These are phyloP conservation scores for Blepharisma undulans DNA, from an alignment of 169 alveolate species.

Conservation along the genomic window DNA sequence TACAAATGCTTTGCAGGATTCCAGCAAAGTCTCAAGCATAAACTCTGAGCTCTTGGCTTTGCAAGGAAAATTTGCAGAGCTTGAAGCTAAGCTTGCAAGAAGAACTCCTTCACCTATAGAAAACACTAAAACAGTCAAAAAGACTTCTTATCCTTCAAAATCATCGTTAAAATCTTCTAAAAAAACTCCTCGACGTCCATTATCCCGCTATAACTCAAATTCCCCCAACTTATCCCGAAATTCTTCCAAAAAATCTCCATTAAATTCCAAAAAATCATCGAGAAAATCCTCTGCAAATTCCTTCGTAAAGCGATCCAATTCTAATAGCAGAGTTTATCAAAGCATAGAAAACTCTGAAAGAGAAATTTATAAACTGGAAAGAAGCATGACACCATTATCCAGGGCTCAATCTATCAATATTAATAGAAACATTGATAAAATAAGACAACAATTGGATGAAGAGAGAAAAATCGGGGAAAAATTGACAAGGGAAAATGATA, in stretches of 20 bases:
- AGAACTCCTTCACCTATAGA: neutral
- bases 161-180: neutral
- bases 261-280: neutral
- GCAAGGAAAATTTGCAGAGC: neutral
- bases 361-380: conserved; percentile 11
- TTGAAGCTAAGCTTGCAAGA: conserved; percentile 25
- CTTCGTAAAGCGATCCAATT: neutral
- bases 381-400: conserved; percentile 24
- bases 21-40: neutral
- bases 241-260: neutral
- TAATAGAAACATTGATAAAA: conserved; percentile 14
- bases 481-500: conserved; percentile 23
- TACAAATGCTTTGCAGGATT: neutral
- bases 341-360: conserved; percentile 27
- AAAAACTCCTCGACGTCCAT: neutral
- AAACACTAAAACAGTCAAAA: neutral
- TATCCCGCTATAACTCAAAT: neutral
- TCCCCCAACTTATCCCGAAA: neutral
- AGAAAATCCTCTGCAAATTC: neutral
- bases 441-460: neutral
- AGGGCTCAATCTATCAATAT: neutral
- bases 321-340: neutral
- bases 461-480: conserved; percentile 18
- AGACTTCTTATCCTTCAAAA: neutral
- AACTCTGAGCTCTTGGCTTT: conserved; percentile 3